These are phyloP conservation scores for Floccularia luteovirens DNA, from an alignment of 768 basidiomycete species.

Conservation along the genomic window DNA sequence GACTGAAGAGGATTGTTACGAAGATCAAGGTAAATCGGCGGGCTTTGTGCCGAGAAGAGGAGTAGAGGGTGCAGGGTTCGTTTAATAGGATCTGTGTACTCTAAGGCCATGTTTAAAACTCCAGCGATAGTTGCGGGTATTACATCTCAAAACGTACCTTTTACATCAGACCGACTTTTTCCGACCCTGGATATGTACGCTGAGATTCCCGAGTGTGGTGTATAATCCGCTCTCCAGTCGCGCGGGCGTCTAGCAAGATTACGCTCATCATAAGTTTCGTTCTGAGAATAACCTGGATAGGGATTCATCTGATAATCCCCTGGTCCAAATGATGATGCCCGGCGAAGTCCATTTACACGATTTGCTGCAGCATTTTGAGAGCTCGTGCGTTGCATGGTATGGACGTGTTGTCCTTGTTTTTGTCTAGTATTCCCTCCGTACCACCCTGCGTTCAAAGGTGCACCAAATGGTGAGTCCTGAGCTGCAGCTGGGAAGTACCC, in stretches of 20 bases:
- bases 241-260: conserved; percentile 30
- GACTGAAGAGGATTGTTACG: conserved; percentile 27
- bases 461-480: too few relatives aligned
- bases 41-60: conserved; percentile 15
- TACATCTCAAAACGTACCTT: conserved; percentile 14
- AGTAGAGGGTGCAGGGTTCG: conserved; percentile 23
- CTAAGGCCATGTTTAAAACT: too few relatives aligned
- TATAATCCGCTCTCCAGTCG: conserved; percentile 38
- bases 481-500: neutral
- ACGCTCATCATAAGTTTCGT: conserved; percentile 19
- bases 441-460: neutral
- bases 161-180: conserved; percentile 21
- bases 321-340: neutral
- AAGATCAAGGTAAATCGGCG: conserved; percentile 42
- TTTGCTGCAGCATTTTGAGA: conserved; percentile 1
- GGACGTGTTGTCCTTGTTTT: too few relatives aligned
- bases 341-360: neutral
- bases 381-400: conserved; percentile 1
- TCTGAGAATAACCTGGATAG: conserved; percentile 14
- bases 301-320: conserved; percentile 1
- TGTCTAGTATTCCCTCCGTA: neutral
- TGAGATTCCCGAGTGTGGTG: conserved; percentile 15
- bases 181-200: conserved; percentile 18
- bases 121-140: neutral
- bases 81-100: conserved; percentile 20